Conservation (phyloP, 2,329 filamentous ascomycete species). For the Neopestalotiopsis sp. region DNA sequence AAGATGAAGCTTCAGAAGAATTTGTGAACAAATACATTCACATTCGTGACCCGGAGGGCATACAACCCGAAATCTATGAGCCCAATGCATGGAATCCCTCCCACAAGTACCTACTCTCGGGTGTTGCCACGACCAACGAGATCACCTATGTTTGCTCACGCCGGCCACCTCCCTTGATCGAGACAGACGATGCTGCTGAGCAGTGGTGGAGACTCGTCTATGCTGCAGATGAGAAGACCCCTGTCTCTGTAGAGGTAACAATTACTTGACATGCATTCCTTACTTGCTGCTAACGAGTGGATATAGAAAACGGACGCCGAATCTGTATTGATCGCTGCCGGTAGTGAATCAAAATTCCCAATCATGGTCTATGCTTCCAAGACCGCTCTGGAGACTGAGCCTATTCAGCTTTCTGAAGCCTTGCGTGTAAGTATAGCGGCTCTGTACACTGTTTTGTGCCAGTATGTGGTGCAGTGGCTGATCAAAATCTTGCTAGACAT, state of each 20-base stretch:
- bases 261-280: too few relatives aligned
- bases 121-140: slow-evolving; percentile 53
- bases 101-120: slow-evolving; percentile 55
- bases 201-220: slow-evolving; percentile 63
- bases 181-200: slow-evolving; percentile 41
- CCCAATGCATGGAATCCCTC: slow-evolving; percentile 45
- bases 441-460: neutral
- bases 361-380: slow-evolving; percentile 62
- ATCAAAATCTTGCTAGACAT: slow-evolving; percentile 44
- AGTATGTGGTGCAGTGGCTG: neutral
- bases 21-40: slow-evolving; percentile 27
- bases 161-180: slow-evolving; percentile 46
- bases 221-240: slow-evolving; percentile 41
- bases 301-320: slow-evolving; percentile 53
- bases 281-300: neutral
- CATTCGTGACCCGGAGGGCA: slow-evolving; percentile 24
- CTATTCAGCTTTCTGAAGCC: slow-evolving; percentile 43
- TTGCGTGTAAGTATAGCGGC: slow-evolving; percentile 38
- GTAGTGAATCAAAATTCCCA: slow-evolving; percentile 52
- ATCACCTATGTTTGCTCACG: slow-evolving; percentile 57
- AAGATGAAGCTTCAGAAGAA: slow-evolving; percentile 35
- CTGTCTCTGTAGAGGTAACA: slow-evolving; percentile 56
- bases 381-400: slow-evolving; percentile 44
- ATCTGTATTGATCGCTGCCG: slow-evolving; percentile 51
- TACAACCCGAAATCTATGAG: slow-evolving; percentile 28